phyloP scores from a whole-genome alignment of 345 rosid species.

The Angophora floribunda region DNA sequence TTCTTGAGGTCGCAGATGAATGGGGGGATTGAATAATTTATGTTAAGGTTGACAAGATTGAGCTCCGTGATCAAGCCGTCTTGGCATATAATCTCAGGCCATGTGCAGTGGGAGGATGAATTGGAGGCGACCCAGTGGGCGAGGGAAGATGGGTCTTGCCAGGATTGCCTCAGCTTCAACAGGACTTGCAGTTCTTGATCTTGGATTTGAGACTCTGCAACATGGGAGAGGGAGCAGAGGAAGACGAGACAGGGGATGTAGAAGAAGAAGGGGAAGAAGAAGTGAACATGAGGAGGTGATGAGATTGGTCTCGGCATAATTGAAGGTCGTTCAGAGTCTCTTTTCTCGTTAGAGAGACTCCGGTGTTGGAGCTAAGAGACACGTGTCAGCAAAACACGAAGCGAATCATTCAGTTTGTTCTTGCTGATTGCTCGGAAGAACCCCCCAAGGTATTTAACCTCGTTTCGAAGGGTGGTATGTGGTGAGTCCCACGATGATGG shows the following conservation, averaged over 20 bases:
- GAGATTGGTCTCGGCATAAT: background rate
- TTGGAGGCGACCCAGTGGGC: slow-evolving; percentile 20
- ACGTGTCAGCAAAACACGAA: background rate
- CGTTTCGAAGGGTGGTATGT: background rate
- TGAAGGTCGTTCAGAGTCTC: background rate
- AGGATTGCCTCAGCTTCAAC: slow-evolving; percentile 24
- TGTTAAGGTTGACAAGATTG: background rate
- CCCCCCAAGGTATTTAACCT: too few relatives aligned
- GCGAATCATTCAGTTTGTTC: background rate
- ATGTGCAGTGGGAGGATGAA: slow-evolving; percentile 30
- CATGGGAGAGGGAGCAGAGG: background rate
- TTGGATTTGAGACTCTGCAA: slow-evolving; percentile 9
- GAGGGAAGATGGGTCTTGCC: slow-evolving; percentile 26
- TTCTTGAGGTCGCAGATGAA: slow-evolving; percentile 42
- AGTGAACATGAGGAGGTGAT: background rate
- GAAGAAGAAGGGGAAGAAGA: background rate
- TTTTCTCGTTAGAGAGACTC: background rate
- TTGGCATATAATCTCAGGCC: slow-evolving; percentile 45
- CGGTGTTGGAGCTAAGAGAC: background rate
- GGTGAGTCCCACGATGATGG: background rate
- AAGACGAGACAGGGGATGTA: background rate
- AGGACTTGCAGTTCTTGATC: slow-evolving; percentile 29
- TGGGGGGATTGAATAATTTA: slow-evolving; percentile 28
- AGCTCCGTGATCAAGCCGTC: slow-evolving; percentile 19
- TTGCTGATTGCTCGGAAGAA: too few relatives aligned